A percentile compares a stretch with the other conserved stretches of the same genome.
Conservation (phyloP, 1,284 basidiomycete genomes). For the Trichosporon coremiiforme region DNA sequence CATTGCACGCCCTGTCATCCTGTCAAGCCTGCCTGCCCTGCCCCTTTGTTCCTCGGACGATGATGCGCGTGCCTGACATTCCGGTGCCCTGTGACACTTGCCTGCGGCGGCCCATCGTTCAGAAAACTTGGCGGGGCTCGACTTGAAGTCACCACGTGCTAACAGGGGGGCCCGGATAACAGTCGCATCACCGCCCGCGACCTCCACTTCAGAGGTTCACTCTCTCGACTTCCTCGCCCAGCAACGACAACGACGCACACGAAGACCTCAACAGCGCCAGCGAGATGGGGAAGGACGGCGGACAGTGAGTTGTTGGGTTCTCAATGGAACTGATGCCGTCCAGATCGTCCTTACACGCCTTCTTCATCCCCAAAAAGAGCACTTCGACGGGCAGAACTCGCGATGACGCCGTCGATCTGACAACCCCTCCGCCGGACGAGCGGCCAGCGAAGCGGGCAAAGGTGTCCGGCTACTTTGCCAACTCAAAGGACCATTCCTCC, state of each 20-base stretch:
- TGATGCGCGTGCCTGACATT: constrained; percentile 17
- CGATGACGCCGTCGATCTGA: constrained; percentile 41
- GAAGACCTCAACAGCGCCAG: not conserved
- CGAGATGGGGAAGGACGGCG: constrained; percentile 3
- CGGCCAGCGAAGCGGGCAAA: constrained; percentile 36
- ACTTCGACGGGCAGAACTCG: constrained; percentile 24
- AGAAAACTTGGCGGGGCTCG: not conserved
- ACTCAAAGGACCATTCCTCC: constrained; percentile 12
- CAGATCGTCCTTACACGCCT: constrained; percentile 48
- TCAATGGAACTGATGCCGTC: not conserved
- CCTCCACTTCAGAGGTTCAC: constrained; percentile 17
- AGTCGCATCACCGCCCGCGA: constrained; percentile 25
- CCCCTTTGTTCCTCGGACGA: not conserved
- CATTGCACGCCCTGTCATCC: not conserved
- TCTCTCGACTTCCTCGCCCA: not conserved
- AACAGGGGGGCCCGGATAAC: constrained; percentile 23
- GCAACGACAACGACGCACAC: not conserved
- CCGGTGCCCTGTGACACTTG: constrained; percentile 8
- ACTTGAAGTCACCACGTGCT: not conserved
- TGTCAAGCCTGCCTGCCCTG: not conserved
- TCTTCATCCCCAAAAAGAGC: constrained; percentile 52
- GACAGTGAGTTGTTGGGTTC: constrained; percentile 20
- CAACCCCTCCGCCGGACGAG: constrained; percentile 39
- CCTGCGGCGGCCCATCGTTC: not conserved
- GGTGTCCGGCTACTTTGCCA: constrained; percentile 40